Percentiles rank a stretch among this genome's conserved stretches.
phyloP scores from a whole-genome alignment of 2,329 filamentous ascomycete species.

The Cyanodermella asteris region DNA sequence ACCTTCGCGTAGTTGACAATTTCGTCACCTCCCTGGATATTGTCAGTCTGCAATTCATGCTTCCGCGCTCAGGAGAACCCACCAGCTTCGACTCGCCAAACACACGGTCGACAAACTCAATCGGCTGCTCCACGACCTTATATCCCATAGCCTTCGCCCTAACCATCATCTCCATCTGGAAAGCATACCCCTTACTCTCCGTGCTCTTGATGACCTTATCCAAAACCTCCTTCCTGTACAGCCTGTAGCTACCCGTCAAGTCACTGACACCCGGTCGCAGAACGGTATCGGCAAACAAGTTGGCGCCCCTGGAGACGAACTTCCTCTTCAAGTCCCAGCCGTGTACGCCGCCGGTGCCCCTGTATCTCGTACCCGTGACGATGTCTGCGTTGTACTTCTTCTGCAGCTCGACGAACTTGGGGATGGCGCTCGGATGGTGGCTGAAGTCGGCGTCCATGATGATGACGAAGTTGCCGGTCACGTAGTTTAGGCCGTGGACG shows the following conservation, averaged over 20 bases:
- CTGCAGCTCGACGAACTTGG: slow-evolving; percentile 73
- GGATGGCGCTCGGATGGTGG: slow-evolving; percentile 98
- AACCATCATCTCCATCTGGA: slow-evolving; percentile 99
- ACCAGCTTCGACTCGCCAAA: slow-evolving; percentile 75
- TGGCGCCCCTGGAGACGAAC: slow-evolving; percentile 54
- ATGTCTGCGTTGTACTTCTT: slow-evolving; percentile 70
- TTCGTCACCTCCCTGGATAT: slow-evolving; percentile 50
- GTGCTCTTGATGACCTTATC: slow-evolving; percentile 78
- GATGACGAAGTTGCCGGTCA: slow-evolving; percentile 83
- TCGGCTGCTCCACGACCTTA: slow-evolving; percentile 85
- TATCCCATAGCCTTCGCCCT: slow-evolving; percentile 89
- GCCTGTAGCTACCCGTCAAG: slow-evolving; percentile 76
- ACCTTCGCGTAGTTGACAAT: slow-evolving; percentile 82
- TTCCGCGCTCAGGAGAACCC: not conserved
- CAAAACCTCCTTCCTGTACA: slow-evolving; percentile 82
- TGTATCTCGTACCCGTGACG: slow-evolving; percentile 88
- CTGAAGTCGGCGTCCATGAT: slow-evolving; percentile 99
- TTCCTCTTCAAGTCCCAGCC: slow-evolving; percentile 92
- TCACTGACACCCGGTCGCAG: slow-evolving; percentile 86
- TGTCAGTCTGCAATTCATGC: not conserved
- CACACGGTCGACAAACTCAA: slow-evolving; percentile 82
- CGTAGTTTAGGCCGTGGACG: slow-evolving; percentile 80
- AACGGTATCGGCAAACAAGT: slow-evolving; percentile 88
- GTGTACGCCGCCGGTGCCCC: slow-evolving; percentile 69
- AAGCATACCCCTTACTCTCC: slow-evolving; percentile 91